phyloP scores from a whole-genome alignment of 768 basidiomycete genomes.

The Imleria badia region DNA sequence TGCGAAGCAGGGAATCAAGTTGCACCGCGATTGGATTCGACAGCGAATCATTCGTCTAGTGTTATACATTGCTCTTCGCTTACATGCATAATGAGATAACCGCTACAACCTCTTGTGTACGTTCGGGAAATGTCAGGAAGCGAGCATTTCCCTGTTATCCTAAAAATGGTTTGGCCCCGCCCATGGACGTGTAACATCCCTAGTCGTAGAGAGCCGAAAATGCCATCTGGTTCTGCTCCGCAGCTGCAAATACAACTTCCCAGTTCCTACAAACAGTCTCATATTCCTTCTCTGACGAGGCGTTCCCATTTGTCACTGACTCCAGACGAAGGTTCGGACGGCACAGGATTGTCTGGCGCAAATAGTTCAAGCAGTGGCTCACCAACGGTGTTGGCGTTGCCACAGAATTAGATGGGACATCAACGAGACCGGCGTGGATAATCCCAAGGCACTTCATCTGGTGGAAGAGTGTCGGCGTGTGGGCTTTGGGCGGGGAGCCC shows the following conservation, averaged over 20 bases:
- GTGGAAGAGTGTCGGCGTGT: slow-evolving; percentile 41
- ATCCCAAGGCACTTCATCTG: slow-evolving; percentile 41
- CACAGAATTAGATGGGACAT: slow-evolving; percentile 4
- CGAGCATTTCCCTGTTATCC: too few relatives aligned
- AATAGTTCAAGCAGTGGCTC: slow-evolving; percentile 30
- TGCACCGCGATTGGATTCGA: too few relatives aligned
- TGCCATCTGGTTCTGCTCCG: slow-evolving; percentile 14
- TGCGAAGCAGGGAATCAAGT: too few relatives aligned
- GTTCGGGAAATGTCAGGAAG: too few relatives aligned
- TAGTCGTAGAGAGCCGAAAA: neutral
- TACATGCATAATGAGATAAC: too few relatives aligned
- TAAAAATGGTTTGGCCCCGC: too few relatives aligned
- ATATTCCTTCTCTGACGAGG: slow-evolving; percentile 12
- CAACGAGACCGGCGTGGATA: slow-evolving; percentile 23
- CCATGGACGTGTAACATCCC: too few relatives aligned
- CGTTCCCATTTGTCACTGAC: slow-evolving; percentile 9
- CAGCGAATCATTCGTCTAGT: too few relatives aligned
- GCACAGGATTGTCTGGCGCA: slow-evolving; percentile 34
- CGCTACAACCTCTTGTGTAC: too few relatives aligned
- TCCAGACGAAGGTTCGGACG: slow-evolving; percentile 30
- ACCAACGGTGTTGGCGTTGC: neutral
- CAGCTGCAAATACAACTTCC: slow-evolving; percentile 26
- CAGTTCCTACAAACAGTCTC: slow-evolving; percentile 30
- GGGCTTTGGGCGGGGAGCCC: slow-evolving; percentile 14
- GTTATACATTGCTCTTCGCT: too few relatives aligned